Conservation (phyloP, 805 yeast genomes). For the Candida sphagnicola region DNA sequence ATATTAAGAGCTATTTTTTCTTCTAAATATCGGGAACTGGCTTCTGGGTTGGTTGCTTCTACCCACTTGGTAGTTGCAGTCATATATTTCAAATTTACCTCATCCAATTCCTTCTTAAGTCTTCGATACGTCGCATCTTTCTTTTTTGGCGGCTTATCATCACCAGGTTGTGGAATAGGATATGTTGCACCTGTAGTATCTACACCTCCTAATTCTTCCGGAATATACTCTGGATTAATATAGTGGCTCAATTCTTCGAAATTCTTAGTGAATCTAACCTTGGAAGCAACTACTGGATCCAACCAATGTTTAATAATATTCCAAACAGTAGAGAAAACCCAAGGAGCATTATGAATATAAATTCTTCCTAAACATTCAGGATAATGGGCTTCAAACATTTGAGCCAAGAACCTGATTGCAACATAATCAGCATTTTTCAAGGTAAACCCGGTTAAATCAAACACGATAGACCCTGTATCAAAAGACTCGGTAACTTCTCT, state of each 20-base stretch:
- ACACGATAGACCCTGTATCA: constrained; percentile 64
- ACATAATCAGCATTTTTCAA: constrained; percentile 90
- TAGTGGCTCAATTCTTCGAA: constrained; percentile 61
- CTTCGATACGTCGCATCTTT: constrained; percentile 39
- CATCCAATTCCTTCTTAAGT: constrained; percentile 50
- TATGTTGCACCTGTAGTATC: constrained; percentile 58
- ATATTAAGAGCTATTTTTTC: constrained; percentile 53
- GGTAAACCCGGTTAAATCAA: constrained; percentile 83
- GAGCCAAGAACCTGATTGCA: constrained; percentile 84
- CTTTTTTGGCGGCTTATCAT: constrained; percentile 17
- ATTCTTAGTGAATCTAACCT: constrained; percentile 77
- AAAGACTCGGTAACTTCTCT: constrained; percentile 55
- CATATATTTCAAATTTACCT: constrained; percentile 50
- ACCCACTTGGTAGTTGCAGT: constrained; percentile 77
- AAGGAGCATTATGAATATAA: constrained; percentile 90
- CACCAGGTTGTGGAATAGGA: constrained; percentile 58
- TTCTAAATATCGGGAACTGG: constrained; percentile 44
- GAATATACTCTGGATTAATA: constrained; percentile 58
- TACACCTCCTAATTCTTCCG: constrained; percentile 72
- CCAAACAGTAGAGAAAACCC: constrained; percentile 97
- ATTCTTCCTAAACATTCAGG: constrained; percentile 89
- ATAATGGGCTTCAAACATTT: constrained; percentile 91
- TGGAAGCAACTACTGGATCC: constrained; percentile 93
- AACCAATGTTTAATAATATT: constrained; percentile 88
- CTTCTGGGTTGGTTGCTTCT: constrained; percentile 50